Base-by-base conservation (phyloP, 2,329 filamentous ascomycete species). In the Pseudofabraea citricarpa region DNA sequence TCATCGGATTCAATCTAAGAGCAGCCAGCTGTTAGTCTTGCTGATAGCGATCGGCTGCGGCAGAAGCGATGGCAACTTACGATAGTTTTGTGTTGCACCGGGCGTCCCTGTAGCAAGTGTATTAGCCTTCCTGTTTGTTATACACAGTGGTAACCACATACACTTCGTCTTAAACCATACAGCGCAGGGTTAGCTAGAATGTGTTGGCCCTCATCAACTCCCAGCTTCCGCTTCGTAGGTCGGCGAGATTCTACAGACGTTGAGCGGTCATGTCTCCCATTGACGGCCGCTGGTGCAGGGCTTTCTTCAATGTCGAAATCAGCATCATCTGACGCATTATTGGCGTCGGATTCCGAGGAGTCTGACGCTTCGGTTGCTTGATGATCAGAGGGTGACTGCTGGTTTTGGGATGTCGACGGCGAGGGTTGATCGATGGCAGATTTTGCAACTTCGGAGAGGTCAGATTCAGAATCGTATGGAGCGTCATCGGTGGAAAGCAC, bases 111-210 rank as follows among this genome's bases (percentile, higher is more conserved):
- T 18, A 44, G 24, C 15, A 40, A 31, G 21, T 22, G 35, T 12
- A 43, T 60, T 42, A 61, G 54, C 41, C 48, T 23, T 13, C 9
- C 43, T 48, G 40, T 29, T 33, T 40, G 22, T 16, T 45, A 36
- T 51, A 58, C 69, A 58, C 70, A 65, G 62, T 12, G 27, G 20
- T 24, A 24, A 43, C 40, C 40, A 67, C 85, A 50, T 83, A 93
- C 90, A 71, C 93, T 98, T 70, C 93, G 81, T 56, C 93, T 82
- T 54, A 98, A 74, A 37, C 93, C 93, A 70, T 97, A 98, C 7
- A 98, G 74, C 67, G 95, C 90, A 35, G 93, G 93, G 59, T 98
- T 95, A 60, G 88, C 86, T 57, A 84, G 78, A 56, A 97, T 95
- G 60, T 83, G 90, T 36, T 90, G 83, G 46, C 93, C 85, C 56